These are phyloP conservation scores for Nannizziopsis arthrosporioides DNA, from an alignment of 2,329 filamentous ascomycete species.

Conservation along the genomic window DNA sequence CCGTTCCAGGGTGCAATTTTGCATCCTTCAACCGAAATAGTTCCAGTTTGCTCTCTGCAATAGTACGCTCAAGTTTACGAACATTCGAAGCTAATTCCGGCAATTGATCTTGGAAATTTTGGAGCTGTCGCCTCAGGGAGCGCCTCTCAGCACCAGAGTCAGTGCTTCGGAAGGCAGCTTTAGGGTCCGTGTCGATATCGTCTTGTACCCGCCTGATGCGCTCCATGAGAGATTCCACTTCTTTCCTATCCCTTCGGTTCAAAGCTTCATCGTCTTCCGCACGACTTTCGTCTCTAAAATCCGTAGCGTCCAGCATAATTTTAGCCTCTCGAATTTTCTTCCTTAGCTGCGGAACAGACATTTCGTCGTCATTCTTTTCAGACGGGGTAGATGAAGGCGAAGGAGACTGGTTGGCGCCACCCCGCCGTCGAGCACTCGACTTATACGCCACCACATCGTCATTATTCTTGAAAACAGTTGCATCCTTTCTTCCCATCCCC, in stretches of 20 bases:
- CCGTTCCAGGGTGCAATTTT: slow-evolving; percentile 75
- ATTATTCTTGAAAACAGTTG: slow-evolving; percentile 92
- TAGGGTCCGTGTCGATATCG: slow-evolving; percentile 85
- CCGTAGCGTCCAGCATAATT: slow-evolving; percentile 85
- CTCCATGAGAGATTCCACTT: slow-evolving; percentile 87
- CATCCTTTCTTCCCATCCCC: slow-evolving; percentile 67
- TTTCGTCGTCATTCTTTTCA: slow-evolving; percentile 60
- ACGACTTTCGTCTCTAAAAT: slow-evolving; percentile 85
- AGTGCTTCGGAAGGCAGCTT: slow-evolving; percentile 54
- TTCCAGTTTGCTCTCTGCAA: slow-evolving; percentile 82
- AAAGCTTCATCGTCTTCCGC: slow-evolving; percentile 84
- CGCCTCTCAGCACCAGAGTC: slow-evolving; percentile 84
- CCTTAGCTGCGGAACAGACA: slow-evolving; percentile 72
- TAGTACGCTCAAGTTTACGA: slow-evolving; percentile 77
- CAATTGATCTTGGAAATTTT: slow-evolving; percentile 75
- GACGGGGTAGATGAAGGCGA: slow-evolving; percentile 58
- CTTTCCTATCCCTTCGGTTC: slow-evolving; percentile 77
- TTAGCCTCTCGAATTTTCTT: slow-evolving; percentile 94
- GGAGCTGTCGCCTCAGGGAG: slow-evolving; percentile 75
- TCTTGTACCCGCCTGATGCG: slow-evolving; percentile 85
- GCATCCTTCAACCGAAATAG: slow-evolving; percentile 88
- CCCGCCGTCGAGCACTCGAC: slow-evolving; percentile 79
- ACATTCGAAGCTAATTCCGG: slow-evolving; percentile 88
- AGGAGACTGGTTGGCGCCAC: slow-evolving; percentile 61
- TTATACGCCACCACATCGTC: slow-evolving; percentile 74